Base-by-base conservation (phyloP, 495 filamentous ascomycete genomes). In the Neurospora sp. region DNA sequence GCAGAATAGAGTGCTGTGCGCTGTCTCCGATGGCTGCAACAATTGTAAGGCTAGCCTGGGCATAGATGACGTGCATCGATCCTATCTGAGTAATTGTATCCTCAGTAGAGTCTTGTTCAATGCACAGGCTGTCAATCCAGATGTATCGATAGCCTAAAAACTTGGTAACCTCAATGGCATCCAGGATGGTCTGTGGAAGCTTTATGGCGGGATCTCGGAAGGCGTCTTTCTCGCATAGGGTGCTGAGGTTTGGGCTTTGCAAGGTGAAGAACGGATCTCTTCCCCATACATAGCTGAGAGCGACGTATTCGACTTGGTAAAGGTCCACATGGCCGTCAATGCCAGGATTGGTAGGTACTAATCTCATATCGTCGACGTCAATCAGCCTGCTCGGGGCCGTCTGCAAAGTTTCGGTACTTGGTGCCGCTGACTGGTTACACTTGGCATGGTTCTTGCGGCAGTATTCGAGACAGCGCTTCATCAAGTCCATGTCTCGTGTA, bases 261-360 rank as follows among this genome's bases (percentile, higher is more conserved):
- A 4, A 72, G 73, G 18, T 79, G 75, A n/a, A 78, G 79, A 31
- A 42, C 31, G 16, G 76, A 74, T 42, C 78, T 73, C 44, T 74
- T 74, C 79, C 79, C 79, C 79, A 81, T 9, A 78, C 78, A 70
- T 81, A 81, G 69, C 79, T 81, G 10, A 81, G 76, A 44, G 79
- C 79, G 41, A 81, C 78, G 44, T 81, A 81, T 38, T 76, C 69
- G 39, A 81, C 76, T 37, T 65, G 53, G 18, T 14, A 14, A 20
- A 71, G 75, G 7, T 35, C 1, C n/a, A 18, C 20, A 2, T 71
- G 74, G 0, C 76, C 72, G 35, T 70, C 68, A 0, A 78, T 74
- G 10, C 78, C 61, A 16, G 74, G 74, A 14, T 35, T 65, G 16
- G 53, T 65, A 31, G 53, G 53, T 37, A 77, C 71, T 3, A 61